phyloP scores from a whole-genome alignment of 805 yeast species.

The Metschnikowia koreensis region DNA sequence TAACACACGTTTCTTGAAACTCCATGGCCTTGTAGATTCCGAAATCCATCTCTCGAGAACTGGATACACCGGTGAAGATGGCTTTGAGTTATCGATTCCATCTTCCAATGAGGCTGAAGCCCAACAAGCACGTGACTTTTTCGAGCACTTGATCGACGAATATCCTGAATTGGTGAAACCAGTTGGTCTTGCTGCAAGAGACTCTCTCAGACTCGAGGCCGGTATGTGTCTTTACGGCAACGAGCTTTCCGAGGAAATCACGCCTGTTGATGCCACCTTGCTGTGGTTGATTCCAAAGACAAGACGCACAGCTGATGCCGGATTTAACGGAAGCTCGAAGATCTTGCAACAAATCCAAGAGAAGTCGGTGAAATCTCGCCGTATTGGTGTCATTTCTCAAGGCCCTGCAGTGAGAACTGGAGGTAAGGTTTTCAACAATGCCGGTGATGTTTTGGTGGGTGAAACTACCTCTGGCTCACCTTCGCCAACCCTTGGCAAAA shows the following conservation, averaged over 20 bases:
- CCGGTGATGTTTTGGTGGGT: conserved; percentile 52
- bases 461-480: conserved; percentile 63
- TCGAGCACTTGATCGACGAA: conserved; percentile 55
- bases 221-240: conserved; percentile 98
- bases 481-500: conserved; percentile 62
- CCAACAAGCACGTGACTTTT: conserved; percentile 53
- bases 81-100: conserved; percentile 87
- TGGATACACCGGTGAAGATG: conserved; percentile 98
- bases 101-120: conserved; percentile 39
- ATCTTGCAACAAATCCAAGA: conserved; percentile 71
- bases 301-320: conserved; percentile 52
- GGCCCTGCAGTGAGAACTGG: conserved; percentile 96
- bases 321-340: conserved; percentile 74
- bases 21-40: conserved; percentile 40
- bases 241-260: conserved; percentile 72
- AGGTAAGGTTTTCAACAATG: conserved; percentile 55
- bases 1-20: conserved; percentile 48
- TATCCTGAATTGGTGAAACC: conserved; percentile 64
- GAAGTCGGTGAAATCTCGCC: conserved; percentile 53
- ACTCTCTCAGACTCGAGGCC: conserved; percentile 91
- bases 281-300: conserved; percentile 87
- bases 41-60: conserved; percentile 83
- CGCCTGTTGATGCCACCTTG: conserved; percentile 87
- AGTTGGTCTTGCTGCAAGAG: conserved; percentile 97
- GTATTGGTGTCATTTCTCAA: conserved; percentile 72